Evolutionary conservation across 805 yeast genomes (phyloP).

Genomic region (Wickerhamiella alocasiicola): DNA sequence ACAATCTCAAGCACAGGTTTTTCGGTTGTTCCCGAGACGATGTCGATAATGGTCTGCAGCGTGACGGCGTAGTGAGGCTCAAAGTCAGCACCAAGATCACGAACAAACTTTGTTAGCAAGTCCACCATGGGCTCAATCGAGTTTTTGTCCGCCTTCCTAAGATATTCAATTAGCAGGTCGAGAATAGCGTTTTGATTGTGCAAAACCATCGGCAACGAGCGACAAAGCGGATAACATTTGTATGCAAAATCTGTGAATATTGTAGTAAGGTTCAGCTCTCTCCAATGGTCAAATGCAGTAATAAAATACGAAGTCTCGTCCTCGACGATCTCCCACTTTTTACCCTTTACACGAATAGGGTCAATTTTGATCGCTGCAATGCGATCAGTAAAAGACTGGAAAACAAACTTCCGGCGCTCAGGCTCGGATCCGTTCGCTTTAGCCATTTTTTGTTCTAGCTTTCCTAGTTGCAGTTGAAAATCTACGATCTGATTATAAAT

Average conservation of each 20-base stretch:
- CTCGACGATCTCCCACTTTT: constrained; percentile 19
- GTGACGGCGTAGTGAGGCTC: constrained; percentile 51
- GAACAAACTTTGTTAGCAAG: constrained; percentile 69
- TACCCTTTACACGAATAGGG: constrained; percentile 34
- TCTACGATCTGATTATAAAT: constrained; percentile 6
- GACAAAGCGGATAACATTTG: constrained; percentile 41
- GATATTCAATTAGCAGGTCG: constrained; percentile 35
- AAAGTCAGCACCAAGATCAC: constrained; percentile 87
- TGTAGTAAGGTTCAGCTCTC: constrained; percentile 68
- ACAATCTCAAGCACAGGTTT: constrained; percentile 39
- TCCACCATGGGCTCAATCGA: constrained; percentile 76
- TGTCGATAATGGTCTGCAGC: constrained; percentile 37
- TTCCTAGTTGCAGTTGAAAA: neutral
- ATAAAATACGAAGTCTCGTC: constrained; percentile 53
- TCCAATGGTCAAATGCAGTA: constrained; percentile 75
- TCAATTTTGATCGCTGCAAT: constrained; percentile 76
- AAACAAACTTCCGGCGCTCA: constrained; percentile 24
- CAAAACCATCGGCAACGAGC: constrained; percentile 69
- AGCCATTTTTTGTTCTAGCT: neutral
- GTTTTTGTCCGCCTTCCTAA: constrained; percentile 47
- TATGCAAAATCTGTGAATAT: constrained; percentile 52
- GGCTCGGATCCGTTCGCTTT: constrained; percentile 8
- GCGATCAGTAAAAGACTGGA: constrained; percentile 68
- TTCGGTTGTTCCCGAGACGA: constrained; percentile 30
- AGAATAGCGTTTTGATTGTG: constrained; percentile 58